Evolutionary conservation across 1,139 yeast genomes (phyloP), one percentile per base, ranked within the genome.

Genomic region (Geotrichum cucujoidarum): DNA sequence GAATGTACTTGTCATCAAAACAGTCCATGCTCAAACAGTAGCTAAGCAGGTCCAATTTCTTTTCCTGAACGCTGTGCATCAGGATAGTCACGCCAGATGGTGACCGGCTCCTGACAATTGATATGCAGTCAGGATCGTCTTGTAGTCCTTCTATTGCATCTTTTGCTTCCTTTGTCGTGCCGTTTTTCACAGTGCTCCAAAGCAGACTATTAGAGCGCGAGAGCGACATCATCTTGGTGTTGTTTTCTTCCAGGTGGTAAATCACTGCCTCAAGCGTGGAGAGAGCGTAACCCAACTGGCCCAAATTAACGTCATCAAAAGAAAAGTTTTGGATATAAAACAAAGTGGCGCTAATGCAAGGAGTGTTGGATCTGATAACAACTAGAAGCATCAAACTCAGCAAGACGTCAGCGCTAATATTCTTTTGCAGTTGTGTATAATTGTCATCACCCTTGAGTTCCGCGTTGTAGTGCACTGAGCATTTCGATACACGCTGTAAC

Each of bases 191-290:
- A 2, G 74, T 65, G 0, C 70, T 60, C 83, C 89, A 82, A 29
- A 83, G 68, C n/a, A 64, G 64, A 38, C 63, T 65, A 61, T 86
- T 87, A 1, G 63, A 61, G 5, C 61, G 62, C 0, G 92, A 80
- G 6, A 71, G 63, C 0, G 57, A 55, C 1, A 67, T 60, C 40
- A 86, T 64, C 7, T 72, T 71, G 1, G 59, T 53, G n/a, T 70
- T 51, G 38, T 76, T 75, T 38, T 71, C 69, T 10, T 64, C 64
- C 24, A 87, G 71, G 60, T 84, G 94, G 52, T 69, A 78, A 6
- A 88, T 60, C 0, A 88, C 95, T 0, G 92, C 95, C 59, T 89
- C 95, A 40, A 89, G 69, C 10, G 95, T 87, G 46, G 95, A 83
- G 29, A 89, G 57, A 0, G 82, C 75, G 57, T 82, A 83, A 0